A percentile compares a stretch with the other conserved stretches of the same genome.
phyloP scores from a whole-genome alignment of 2,329 filamentous ascomycete species.

The Leptosphaerulina australis region DNA sequence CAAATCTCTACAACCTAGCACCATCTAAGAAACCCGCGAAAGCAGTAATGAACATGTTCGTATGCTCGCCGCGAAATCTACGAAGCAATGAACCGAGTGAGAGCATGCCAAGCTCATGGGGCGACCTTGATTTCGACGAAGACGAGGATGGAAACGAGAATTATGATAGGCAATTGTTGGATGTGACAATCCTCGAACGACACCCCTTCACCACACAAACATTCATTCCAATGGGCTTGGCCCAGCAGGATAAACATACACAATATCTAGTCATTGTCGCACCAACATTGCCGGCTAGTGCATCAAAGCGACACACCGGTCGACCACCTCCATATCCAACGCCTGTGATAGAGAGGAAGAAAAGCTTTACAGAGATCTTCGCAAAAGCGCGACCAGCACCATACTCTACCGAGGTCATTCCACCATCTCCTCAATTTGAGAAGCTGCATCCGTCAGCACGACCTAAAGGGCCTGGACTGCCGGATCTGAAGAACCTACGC shows the following conservation, averaged over 20 bases:
- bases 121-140: slow-evolving; percentile 43
- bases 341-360: slow-evolving; percentile 37
- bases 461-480: slow-evolving; percentile 63
- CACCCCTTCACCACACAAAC: slow-evolving; percentile 96
- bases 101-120: slow-evolving; percentile 45
- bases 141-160: slow-evolving; percentile 37
- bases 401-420: slow-evolving; percentile 59
- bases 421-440: slow-evolving; percentile 38
- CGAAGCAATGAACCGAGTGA: slow-evolving; percentile 47
- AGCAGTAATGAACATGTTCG: slow-evolving; percentile 85
- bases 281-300: slow-evolving; percentile 67
- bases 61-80: slow-evolving; percentile 72
- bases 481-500: slow-evolving; percentile 71
- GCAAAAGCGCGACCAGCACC: slow-evolving; percentile 50
- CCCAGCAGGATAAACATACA: slow-evolving; percentile 52
- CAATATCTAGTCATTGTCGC: slow-evolving; percentile 88
- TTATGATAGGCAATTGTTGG: slow-evolving; percentile 57
- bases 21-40: slow-evolving; percentile 63
- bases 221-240: slow-evolving; percentile 76
- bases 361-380: slow-evolving; percentile 49
- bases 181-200: slow-evolving; percentile 78
- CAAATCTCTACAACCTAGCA: slow-evolving; percentile 71
- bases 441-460: slow-evolving; percentile 40
- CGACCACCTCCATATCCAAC: slow-evolving; percentile 53
- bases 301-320: slow-evolving; percentile 34